Evolutionary conservation across 805 yeast genomes (phyloP).

Genomic region (Wickerhamiella spandovensis): DNA sequence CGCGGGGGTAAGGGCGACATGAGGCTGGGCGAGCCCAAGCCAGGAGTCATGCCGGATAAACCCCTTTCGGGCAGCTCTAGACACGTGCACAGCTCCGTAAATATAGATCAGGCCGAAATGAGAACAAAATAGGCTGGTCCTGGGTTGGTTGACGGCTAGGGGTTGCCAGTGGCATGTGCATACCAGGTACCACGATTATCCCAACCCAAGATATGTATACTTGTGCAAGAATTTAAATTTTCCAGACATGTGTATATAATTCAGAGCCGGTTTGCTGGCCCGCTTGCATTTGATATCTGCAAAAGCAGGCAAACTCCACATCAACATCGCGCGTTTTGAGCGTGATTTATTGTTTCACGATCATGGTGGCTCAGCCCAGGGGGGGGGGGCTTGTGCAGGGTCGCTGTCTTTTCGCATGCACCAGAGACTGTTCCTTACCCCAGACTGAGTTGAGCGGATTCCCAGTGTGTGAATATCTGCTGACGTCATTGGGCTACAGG

Average conservation of each 20-base stretch:
- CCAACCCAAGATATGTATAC: background rate
- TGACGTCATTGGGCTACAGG: too few species aligned
- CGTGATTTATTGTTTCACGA: background rate
- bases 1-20: background rate
- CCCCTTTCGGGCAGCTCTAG: too few species aligned
- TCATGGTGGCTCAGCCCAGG: background rate
- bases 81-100: too few species aligned
- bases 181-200: background rate
- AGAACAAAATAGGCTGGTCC: too few species aligned
- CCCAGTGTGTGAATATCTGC: too few species aligned
- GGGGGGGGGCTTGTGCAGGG: background rate
- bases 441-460: too few species aligned
- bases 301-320: too few species aligned
- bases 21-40: background rate
- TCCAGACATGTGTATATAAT: background rate
- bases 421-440: too few species aligned
- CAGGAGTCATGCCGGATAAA: background rate
- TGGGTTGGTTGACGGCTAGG: background rate
- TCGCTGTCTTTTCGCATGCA: too few species aligned
- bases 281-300: too few species aligned
- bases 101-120: too few species aligned
- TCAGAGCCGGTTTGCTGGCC: background rate
- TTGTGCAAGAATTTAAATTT: background rate
- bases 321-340: too few species aligned
- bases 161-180: background rate